Base-by-base conservation (phyloP, 2,329 filamentous ascomycete genomes). In the Berkeleyomyces basicola region DNA sequence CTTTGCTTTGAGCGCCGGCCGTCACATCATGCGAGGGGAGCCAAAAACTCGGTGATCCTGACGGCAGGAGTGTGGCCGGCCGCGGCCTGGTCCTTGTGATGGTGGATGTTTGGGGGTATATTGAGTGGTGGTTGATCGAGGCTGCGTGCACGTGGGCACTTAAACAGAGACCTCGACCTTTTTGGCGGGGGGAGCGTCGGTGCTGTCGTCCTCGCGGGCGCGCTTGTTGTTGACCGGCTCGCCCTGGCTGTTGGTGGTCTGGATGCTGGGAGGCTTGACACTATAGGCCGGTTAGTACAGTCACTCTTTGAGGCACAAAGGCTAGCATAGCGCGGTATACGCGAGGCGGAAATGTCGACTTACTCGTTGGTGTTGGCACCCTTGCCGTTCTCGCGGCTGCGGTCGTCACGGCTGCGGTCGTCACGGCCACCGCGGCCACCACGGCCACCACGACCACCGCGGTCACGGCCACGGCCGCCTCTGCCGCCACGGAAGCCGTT, bases 401-500 rank as follows among this genome's bases (percentile, higher is more conserved):
- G 3, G 53, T 53, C 70, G 46, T 71, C 73, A 65, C 74, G 71
- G 62, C 71, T 69, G 16, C 58, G 58, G 44, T 53, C 43, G 31
- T 47, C 46, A 7, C 59, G 58, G n/a, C 58, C 58, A 61, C 74
- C 75, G 55, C 75, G 71, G 51, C 74, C 73, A 42, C 76, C 74
- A 2, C 77, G 72, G 16, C 78, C 73, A 49, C 75, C 73, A 42
- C 75, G 71, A 2, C 73, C 70, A 57, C 74, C 72, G 7, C 74
- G 71, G 51, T 76, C 71, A 23, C 58, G 55, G 42, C 53, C 37
- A 3, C 76, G 74, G 10, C 76, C 71, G 7, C 74, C 71, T 49
- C 76, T 74, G 43, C 77, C 74, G 61, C 75, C 72, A 63, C 76
- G 76, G 73, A 82, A 82, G 31, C 82, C 83, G 67, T 77, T 77